Evolutionary conservation across 352 stramenopile genomes (phyloP), one percentile per base, ranked within the genome.

Genomic region (Phytophthora hybrid): DNA sequence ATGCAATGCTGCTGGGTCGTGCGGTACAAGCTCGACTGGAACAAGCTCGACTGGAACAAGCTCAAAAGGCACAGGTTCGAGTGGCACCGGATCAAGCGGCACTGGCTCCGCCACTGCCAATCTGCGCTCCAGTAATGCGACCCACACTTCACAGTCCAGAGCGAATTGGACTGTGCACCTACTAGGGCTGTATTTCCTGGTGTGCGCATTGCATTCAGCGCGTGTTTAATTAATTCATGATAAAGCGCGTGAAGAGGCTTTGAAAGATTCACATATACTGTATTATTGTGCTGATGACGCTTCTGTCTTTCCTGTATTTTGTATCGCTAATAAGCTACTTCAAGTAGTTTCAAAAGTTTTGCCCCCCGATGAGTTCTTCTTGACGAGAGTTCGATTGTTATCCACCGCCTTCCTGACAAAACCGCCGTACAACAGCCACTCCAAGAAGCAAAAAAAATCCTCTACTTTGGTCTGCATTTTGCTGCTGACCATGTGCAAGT

Each of bases 111-210:
- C 46, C 2, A 68, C 58, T 49, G 73, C 56, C 1, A 79, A 76
- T 57, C 26, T 76, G 29, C 68, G 73, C 8, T 59, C 62, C 3
- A 64, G 59, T 34, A 76, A 23, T n/a, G 29, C 62, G 49, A 68
- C 68, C 14, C 56, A 52, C 51, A 49, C 47, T 11, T 29, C 57
- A 21, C 32, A 21, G 29, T 13, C 19, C 13, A n/a, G 57, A 6
- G 4, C 29, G 29, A 59, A n/a, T n/a, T 63, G 51, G 55, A 26
- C 19, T 21, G 14, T 44, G 11, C 10, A 31, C 21, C 5, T 69
- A 46, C 32, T 76, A 10, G 53, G 13, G 11, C 18, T 74, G 21
- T 9, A 6, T 18, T 57, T 63, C 26, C 16, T 59, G 21, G 29
- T 26, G 5, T 8, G 16, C 9, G 7, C 7, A 53, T 53, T 53